Evolutionary conservation across 345 rosid species (phyloP), one percentile per base, ranked within the genome.

Genomic region (Syzygium aromaticum): DNA sequence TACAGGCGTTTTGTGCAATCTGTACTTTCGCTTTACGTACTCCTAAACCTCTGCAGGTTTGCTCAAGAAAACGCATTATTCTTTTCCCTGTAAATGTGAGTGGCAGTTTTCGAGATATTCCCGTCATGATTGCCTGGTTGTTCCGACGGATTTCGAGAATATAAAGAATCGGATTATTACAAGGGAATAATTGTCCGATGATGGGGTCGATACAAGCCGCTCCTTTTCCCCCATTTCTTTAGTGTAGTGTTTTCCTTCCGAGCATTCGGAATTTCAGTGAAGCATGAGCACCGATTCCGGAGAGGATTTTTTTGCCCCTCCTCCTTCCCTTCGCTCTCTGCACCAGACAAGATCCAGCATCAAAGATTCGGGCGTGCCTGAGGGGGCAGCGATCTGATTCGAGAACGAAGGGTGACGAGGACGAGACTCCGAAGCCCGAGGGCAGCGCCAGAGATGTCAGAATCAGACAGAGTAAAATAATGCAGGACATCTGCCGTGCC

Each of bases 101-200:
- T 86, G 91, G 87, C 77, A 88, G 25, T 90, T 90, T 91, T 90
- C 95, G 90, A 94, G 89, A 94, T 89, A 91, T 93, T 94, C 95
- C 95, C 89, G 64, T 67, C 94, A 92, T 93, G 89, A 92, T 93
- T 93, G 93, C 89, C 88, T 89, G 86, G 73, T 10, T 27, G 86
- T 56, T 59, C 25, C 27, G 64, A 25, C 77, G 61, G 30, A 40
- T 38, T 40, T 57, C 61, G 61, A 85, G 51, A 17, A 52, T 8
- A 25, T 28, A 59, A 12, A 56, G 57, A 30, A 21, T 54, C 21
- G 46, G 61, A 84, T 84, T 84, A 84, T 52, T 52, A 84, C 30
- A 84, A 51, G 54, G 23, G 43, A 86, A 86, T 86, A 64, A 86
- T 86, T 28, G 77, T 40, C 83, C 77, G 87, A 86, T 86, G 53